phyloP scores from a whole-genome alignment of 345 rosid genomes.

The Hibiscus mutabilis region DNA sequence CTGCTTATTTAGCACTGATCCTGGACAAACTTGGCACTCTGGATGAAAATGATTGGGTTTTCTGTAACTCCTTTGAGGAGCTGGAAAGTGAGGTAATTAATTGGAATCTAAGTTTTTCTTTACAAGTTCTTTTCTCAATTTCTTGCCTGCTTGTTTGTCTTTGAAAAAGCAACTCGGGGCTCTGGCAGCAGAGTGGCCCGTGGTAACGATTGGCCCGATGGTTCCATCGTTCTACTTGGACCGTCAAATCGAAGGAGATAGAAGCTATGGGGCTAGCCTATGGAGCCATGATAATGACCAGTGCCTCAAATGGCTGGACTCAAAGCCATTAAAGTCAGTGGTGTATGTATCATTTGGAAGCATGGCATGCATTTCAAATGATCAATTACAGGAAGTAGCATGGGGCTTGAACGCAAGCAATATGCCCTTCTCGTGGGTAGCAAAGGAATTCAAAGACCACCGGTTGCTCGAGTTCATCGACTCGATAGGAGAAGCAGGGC shows the following conservation, averaged over 20 bases:
- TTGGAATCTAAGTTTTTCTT: not conserved
- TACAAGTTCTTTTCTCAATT: not conserved
- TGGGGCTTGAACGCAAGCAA: conserved; percentile 34
- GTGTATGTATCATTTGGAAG: conserved; percentile 52
- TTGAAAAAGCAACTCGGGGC: conserved; percentile 26
- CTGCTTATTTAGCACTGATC: conserved; percentile 32
- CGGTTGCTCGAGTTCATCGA: conserved; percentile 15
- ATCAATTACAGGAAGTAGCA: conserved; percentile 37
- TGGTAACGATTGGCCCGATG: conserved; percentile 36
- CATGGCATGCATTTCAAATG: conserved; percentile 27
- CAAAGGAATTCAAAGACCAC: conserved; percentile 25
- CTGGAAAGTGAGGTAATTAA: conserved; percentile 38
- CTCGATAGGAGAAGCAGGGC: conserved; percentile 22
- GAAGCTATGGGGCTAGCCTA: conserved; percentile 32
- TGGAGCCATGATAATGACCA: conserved; percentile 21
- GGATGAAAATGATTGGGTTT: conserved; percentile 31
- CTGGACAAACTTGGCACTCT: conserved; percentile 21
- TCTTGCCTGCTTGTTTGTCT: conserved; percentile 7
- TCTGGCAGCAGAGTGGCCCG: conserved; percentile 29
- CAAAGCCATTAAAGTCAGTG: conserved; percentile 24
- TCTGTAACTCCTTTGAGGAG: conserved; percentile 41
- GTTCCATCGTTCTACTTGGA: conserved; percentile 44
- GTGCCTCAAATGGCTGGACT: conserved; percentile 36
- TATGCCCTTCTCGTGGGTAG: conserved; percentile 33
- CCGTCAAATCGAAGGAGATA: conserved; percentile 32